These are phyloP conservation scores for Pisolithus microcarpus DNA, from an alignment of 768 basidiomycete genomes.

Conservation along the genomic window DNA sequence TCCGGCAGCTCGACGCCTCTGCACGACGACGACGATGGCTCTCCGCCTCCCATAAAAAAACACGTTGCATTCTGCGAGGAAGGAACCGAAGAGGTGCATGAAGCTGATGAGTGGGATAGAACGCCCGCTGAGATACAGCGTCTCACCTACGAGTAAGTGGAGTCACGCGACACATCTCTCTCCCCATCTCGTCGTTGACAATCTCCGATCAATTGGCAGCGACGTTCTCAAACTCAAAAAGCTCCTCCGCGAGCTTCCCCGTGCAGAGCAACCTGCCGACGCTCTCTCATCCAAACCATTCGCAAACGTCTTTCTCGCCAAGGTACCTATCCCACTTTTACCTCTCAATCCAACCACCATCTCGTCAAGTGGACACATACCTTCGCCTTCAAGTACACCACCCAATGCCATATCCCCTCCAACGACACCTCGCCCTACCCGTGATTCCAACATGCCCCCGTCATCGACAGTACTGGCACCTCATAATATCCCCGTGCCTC, in stretches of 20 bases:
- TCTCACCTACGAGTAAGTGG: constrained; percentile 59
- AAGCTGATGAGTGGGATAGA: constrained; percentile 76
- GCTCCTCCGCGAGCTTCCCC: constrained; percentile 57
- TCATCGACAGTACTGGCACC: neutral
- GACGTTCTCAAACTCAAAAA: constrained; percentile 64
- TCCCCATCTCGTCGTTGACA: neutral
- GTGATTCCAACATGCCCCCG: neutral
- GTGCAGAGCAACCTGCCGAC: constrained; percentile 46
- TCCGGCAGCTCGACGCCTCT: constrained; percentile 6
- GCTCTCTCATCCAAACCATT: constrained; percentile 33
- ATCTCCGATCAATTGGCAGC: constrained; percentile 26
- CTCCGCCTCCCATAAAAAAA: constrained; percentile 28
- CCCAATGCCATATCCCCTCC: neutral
- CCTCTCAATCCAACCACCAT: constrained; percentile 38
- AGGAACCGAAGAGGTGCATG: constrained; percentile 49
- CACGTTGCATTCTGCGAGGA: constrained; percentile 56
- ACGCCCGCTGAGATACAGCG: constrained; percentile 59
- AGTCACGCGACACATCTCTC: constrained; percentile 10
- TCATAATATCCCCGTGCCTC: constrained; percentile 9
- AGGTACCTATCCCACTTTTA: constrained; percentile 58
- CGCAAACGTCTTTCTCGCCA: constrained; percentile 37
- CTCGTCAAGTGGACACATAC: neutral
- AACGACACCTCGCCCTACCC: neutral
- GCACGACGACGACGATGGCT: neutral
- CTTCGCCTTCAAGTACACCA: neutral